Percentiles rank a stretch among this genome's conserved stretches.
phyloP scores from a whole-genome alignment of 345 rosid genomes.

The Gossypium ekmanianum region DNA sequence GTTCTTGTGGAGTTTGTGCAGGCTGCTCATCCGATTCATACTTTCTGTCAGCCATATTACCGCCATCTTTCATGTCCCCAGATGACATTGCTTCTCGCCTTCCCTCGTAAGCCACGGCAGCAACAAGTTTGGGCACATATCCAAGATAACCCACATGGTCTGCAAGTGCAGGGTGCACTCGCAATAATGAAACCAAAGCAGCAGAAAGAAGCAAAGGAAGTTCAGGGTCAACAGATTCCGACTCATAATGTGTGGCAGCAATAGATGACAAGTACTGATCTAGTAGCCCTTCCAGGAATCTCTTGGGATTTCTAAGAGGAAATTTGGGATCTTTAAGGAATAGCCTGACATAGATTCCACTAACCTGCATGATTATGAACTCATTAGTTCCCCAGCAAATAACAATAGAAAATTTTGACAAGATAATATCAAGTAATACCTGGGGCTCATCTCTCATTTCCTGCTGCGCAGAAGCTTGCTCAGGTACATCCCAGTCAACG shows the following conservation, averaged over 20 bases:
- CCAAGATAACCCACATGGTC: slow-evolving; percentile 99
- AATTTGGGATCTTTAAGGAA: slow-evolving; percentile 98
- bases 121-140: slow-evolving; percentile 93
- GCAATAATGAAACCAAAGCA: slow-evolving; percentile 93
- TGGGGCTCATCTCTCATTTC: slow-evolving; percentile 94
- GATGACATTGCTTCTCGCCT: slow-evolving; percentile 91
- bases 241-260: slow-evolving; percentile 86
- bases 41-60: slow-evolving; percentile 35
- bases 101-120: slow-evolving; percentile 96
- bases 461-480: slow-evolving; percentile 84
- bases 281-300: slow-evolving; percentile 93
- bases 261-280: slow-evolving; percentile 94
- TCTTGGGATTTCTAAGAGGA: slow-evolving; percentile 93
- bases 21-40: slow-evolving; percentile 58
- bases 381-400: slow-evolving; percentile 16
- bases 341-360: slow-evolving; percentile 90
- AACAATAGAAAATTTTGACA: neutral
- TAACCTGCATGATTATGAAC: slow-evolving; percentile 57
- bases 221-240: slow-evolving; percentile 77
- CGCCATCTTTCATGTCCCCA: slow-evolving; percentile 53
- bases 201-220: slow-evolving; percentile 96
- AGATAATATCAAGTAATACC: slow-evolving; percentile 38
- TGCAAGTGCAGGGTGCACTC: slow-evolving; percentile 97
- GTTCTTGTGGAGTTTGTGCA: slow-evolving; percentile 87
- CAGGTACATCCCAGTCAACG: slow-evolving; percentile 97